Base-by-base conservation (phyloP, 2,329 filamentous ascomycete species). In the Alternaria rosae region DNA sequence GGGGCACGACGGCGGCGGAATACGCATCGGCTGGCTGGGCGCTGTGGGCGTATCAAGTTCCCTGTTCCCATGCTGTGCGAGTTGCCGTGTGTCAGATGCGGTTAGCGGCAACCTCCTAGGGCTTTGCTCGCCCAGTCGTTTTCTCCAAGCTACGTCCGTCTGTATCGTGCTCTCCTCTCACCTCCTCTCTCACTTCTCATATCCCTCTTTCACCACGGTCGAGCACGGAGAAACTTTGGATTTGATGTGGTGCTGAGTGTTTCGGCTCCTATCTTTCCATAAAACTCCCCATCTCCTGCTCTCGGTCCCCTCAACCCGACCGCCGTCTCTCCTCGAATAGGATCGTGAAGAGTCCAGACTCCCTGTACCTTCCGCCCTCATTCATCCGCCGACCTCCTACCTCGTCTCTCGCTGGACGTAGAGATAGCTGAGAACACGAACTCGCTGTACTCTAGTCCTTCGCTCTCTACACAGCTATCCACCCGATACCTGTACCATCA, bases 381-480 rank as follows among this genome's bases (percentile, higher is more conserved):
- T 69, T 67, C 66, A 54, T 65, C 64, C 59, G 53, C 68, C 65
- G n/a, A 41, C 59, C 50, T 50, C 61, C 63, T 64, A 60, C 55
- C 54, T 64, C 62, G 61, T 70, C 66, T 70, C 68, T 71, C 69
- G 69, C 70, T 75, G 70, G 70, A 73, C 75, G 69, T 66, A 69
- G 74, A 72, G 69, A 70, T 70, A 68, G 67, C 53, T 62, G 66
- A 70, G 70, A 66, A 66, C 53, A 61, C 32, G 56, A 61, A 65
- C 69, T 70, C 70, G 64, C 70, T 64, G 62, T 67, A 62, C 66
- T 62, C 72, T 56, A 61, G 67, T 79, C 66, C 79, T 78, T 79
- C 78, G 79, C 81, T 80, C 77, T 77, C 68, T 76, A 75, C 72
- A 77, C 78, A 78, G 77, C 74, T 45, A 60, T 59, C 66, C 41